A percentile compares a stretch with the other conserved stretches of the same genome.
Conservation (phyloP, 2,329 filamentous ascomycete species). For the Cordyceps cicadae region DNA sequence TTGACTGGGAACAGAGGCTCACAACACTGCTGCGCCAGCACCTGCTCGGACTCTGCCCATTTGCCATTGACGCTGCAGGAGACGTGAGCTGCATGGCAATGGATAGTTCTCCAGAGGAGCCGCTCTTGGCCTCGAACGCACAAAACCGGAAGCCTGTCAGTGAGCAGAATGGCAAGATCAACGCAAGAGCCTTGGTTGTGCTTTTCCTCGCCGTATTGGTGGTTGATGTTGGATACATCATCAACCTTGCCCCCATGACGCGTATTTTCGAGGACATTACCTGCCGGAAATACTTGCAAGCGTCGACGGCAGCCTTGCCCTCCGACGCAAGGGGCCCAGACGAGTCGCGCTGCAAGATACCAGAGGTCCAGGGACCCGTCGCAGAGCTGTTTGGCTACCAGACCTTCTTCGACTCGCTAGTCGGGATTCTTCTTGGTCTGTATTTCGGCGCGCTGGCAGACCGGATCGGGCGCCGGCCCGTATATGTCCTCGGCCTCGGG, state of each 20-base stretch:
- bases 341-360: constrained; percentile 9
- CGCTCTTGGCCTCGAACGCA: not conserved
- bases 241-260: constrained; percentile 4
- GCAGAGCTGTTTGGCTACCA: constrained; percentile 8
- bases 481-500: not conserved
- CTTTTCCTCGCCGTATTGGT: constrained; percentile 1
- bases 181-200: not conserved
- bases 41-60: no score
- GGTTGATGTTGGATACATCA: not conserved
- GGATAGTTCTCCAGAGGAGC: not conserved
- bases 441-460: constrained; percentile 9
- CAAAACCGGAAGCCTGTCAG: not conserved
- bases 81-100: not conserved
- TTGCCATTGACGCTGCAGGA: not conserved
- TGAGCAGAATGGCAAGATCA: not conserved
- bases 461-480: not conserved
- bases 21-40: no score
- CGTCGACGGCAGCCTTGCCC: not conserved
- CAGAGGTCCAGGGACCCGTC: constrained; percentile 5
- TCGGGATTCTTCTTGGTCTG: constrained; percentile 3
- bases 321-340: not conserved
- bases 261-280: constrained; percentile 7
- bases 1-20: not conserved
- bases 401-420: constrained; percentile 1
- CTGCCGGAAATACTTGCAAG: not conserved